Base-by-base conservation (phyloP, 768 basidiomycete species). In the Collybiopsis luxurians region DNA sequence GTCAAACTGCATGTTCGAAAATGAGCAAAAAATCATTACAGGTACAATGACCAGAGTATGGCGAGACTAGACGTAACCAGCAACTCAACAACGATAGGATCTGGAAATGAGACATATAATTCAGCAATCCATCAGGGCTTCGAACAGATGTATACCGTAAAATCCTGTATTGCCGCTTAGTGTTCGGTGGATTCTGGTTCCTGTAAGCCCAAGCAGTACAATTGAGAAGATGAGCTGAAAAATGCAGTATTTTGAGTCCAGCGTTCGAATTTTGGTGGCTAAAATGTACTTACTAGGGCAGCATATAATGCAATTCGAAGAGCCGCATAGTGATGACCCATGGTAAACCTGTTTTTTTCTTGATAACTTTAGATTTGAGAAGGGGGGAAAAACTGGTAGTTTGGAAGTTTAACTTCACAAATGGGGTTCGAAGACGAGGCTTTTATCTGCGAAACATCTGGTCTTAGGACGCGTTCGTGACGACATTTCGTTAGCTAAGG, bases 41-140 rank as follows among this genome's bases (percentile, higher is more conserved):
- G 36, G 50, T 72, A 77, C 11, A 66, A 65, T 2, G 74, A 69
- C 78, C 77, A 80, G 5, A 80, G 60, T 34, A 79, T 53, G 4
- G 76, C 74, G 4, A 81, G 62, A 21, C 73, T 57, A 10, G 77
- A 71, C 19, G 75, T 72, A n/a, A 71, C 72, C 53, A 80, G 64
- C 13, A 82, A 70, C 53, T 82, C 80, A 10, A 73, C 73, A 43
- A 82, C 69, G 47, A 80, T 72, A 24, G 72, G 77, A 60, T 82
- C 80, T 77, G 44, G 7, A 24, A 17, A 6, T 3, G 34, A 13
- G 13, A 10, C 2, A 17, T 11, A 26, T 5, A 27, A 5, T 3
- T 23, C 31, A 6, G 36, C 15, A n/a, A 7, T 19, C 4, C 5
- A 17, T 1, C 1, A 27, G 10, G 27, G 30, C 10, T 13, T 48